Percentiles rank a stretch among this genome's conserved stretches.
These are phyloP conservation scores for Solanum megistacrolobum DNA, from an alignment of 257 asterid species.

Conservation along the genomic window DNA sequence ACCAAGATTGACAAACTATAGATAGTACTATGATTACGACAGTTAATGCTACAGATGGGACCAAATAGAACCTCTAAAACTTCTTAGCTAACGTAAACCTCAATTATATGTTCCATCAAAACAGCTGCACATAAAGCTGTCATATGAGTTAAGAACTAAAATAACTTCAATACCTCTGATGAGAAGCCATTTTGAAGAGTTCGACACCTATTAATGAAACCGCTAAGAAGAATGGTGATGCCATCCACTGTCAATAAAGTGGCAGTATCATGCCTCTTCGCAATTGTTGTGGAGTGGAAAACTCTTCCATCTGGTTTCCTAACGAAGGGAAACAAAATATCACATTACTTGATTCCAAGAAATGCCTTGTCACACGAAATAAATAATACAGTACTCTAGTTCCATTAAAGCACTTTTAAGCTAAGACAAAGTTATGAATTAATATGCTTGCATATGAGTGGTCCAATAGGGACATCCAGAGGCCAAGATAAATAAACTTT, in stretches of 20 bases:
- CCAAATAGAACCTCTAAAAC: not conserved
- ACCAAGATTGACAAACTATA: not conserved
- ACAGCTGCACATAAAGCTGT: not conserved
- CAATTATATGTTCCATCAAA: not conserved
- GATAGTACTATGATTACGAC: not conserved
- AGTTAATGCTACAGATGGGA: not conserved
- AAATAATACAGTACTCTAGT: not conserved
- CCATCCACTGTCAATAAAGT: constrained; percentile 55
- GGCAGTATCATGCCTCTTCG: constrained; percentile 42
- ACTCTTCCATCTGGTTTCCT: constrained; percentile 35
- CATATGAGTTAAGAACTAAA: not conserved
- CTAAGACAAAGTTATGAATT: not conserved
- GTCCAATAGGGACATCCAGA: not conserved
- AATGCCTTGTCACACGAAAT: not conserved
- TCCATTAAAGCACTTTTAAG: not conserved
- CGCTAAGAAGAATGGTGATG: constrained; percentile 39
- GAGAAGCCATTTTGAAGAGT: constrained; percentile 57
- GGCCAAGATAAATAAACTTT: not conserved
- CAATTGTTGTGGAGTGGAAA: constrained; percentile 47
- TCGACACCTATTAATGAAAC: constrained; percentile 39
- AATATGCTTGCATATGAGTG: not conserved
- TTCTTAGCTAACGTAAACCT: not conserved
- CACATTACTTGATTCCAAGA: not conserved
- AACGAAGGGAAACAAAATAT: not conserved
- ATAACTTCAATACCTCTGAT: constrained; percentile 29